Conservation (phyloP, 768 basidiomycete species). For the Albatrellus ellisii region DNA sequence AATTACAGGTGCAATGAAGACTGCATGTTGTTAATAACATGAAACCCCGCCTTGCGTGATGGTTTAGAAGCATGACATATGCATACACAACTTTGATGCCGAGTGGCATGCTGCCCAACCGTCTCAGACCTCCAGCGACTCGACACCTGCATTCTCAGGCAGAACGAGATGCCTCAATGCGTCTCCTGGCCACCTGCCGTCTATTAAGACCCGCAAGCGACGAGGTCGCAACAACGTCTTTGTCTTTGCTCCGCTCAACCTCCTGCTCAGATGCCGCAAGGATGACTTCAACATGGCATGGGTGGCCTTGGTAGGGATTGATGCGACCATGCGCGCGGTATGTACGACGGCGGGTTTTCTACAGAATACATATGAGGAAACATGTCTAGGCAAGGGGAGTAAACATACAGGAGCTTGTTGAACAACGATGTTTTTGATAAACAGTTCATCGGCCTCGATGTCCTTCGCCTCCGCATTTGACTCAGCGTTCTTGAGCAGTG, state of each 20-base stretch:
- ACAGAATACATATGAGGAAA: background rate
- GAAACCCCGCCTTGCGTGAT: background rate
- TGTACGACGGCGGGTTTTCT: constrained; percentile 98
- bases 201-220: constrained; percentile 64
- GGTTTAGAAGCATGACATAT: constrained; percentile 11
- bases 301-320: constrained; percentile 98
- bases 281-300: constrained; percentile 93
- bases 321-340: constrained; percentile 97
- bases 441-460: constrained; percentile 82
- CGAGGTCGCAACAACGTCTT: constrained; percentile 36
- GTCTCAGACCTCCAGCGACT: constrained; percentile 10
- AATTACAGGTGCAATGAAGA: background rate
- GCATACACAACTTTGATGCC: constrained; percentile 14
- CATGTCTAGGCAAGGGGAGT: background rate
- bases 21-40: background rate
- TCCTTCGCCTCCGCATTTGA: constrained; percentile 98
- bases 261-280: constrained; percentile 66
- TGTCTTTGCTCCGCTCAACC: constrained; percentile 89
- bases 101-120: constrained; percentile 16
- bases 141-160: constrained; percentile 24
- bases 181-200: constrained; percentile 75
- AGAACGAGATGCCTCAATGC: constrained; percentile 78
- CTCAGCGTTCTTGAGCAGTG: constrained; percentile 96
- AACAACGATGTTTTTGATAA: constrained; percentile 94
- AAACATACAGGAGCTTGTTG: constrained; percentile 90